Base-by-base conservation (phyloP, 768 basidiomycete species). In the Chalciporus chontae region DNA sequence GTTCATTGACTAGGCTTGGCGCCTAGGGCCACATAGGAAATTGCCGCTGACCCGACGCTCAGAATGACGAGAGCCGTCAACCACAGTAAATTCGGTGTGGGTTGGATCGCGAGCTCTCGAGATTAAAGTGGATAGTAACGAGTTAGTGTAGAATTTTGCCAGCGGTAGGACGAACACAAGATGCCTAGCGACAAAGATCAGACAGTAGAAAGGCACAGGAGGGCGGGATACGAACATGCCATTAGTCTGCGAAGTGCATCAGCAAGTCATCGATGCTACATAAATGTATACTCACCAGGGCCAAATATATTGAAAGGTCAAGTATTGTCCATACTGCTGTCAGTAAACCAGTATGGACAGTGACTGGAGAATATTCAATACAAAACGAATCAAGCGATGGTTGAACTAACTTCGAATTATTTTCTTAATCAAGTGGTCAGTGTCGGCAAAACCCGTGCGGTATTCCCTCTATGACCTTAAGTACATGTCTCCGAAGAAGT, bases 321-420 rank as follows among this genome's bases (percentile, higher is more conserved):
- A 63, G 17, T 4, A 65, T 54, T 11, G 73, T 68, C 59, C 65
- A 69, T 17, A 74, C 43, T 23, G 71, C 54, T n/a, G 73, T 75
- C 11, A 74, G 31, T 8, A 69, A 24, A 27, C 74, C 72, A 0
- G 71, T 74, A 29, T 74, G 73, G 10, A 74, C 52, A 4, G 72
- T 73, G 31, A 72, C 71, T 73, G 45, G n/a, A 19, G 21, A 18
- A 29, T 3, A 29, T 47, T 23, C 2, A 51, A 18, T 27, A 31
- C 17, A 9, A 14, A 31, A 51, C 24, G 19, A 8, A 26, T 34
- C 29, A 4, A 26, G 34, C 1, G 21, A 39, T 29, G 14, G 6
- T 37, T 32, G 10, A 17, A 50, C 39, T 13, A 41, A 70, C 70
- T 49, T 47, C 66, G 55, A 46, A 72, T 71, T 26, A 75, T 71